A percentile compares a stretch with the other conserved stretches of the same genome.
Evolutionary conservation across 1,284 basidiomycete genomes (phyloP).

Genomic region (Fomitopsis schrenkii): DNA sequence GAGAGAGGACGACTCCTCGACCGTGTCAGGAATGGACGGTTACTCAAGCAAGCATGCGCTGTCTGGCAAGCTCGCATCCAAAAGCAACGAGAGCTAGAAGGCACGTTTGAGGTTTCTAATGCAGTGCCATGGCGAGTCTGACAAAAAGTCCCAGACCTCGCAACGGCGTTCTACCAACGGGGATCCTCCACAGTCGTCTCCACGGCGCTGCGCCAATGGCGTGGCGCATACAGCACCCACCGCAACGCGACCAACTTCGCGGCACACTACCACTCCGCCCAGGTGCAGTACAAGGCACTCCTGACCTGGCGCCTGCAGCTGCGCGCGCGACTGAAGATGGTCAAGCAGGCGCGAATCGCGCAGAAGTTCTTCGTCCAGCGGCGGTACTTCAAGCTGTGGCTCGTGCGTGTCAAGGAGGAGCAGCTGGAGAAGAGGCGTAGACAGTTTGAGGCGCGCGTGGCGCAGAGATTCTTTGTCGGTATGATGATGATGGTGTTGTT

Average conservation of each 20-base stretch:
- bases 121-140: background rate
- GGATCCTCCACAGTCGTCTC: constrained; percentile 37
- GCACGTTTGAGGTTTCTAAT: constrained; percentile 26
- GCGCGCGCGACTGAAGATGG: constrained; percentile 44
- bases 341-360: constrained; percentile 56
- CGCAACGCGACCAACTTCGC: constrained; percentile 51
- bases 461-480: constrained; percentile 46
- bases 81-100: constrained; percentile 38
- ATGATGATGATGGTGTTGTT: constrained; percentile 13
- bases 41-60: constrained; percentile 44
- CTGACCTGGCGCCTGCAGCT: constrained; percentile 57
- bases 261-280: constrained; percentile 42
- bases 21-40: constrained; percentile 44
- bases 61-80: constrained; percentile 52
- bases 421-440: constrained; percentile 44
- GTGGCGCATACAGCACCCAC: constrained; percentile 38
- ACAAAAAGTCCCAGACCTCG: constrained; percentile 35
- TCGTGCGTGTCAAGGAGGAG: constrained; percentile 42
- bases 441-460: constrained; percentile 36
- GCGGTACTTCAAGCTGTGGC: constrained; percentile 51
- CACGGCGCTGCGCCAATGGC: constrained; percentile 48
- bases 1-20: constrained; percentile 62
- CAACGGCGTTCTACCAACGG: constrained; percentile 48
- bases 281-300: constrained; percentile 43
- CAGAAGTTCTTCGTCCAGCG: constrained; percentile 51